Evolutionary conservation across 2,329 filamentous ascomycete genomes (phyloP).

Genomic region (Phaeosphaeria sp.): DNA sequence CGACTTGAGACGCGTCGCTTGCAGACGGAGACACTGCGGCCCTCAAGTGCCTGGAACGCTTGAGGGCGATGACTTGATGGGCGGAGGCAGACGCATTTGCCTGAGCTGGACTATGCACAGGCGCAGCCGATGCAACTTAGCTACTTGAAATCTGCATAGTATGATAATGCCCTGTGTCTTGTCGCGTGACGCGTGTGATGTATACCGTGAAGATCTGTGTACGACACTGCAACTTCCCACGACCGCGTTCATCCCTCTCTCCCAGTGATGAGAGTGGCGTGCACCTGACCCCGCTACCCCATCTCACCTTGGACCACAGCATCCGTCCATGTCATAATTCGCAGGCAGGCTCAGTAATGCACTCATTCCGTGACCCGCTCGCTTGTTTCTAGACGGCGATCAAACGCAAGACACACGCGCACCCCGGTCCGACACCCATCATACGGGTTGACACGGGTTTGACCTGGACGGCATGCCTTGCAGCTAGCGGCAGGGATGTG

Average conservation of each 20-base stretch:
- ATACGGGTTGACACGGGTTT: neutral
- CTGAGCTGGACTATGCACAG: neutral
- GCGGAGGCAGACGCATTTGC: neutral
- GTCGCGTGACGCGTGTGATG: neutral
- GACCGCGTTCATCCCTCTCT: neutral
- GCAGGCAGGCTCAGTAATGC: neutral
- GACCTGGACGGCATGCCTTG: neutral
- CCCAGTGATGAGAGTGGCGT: neutral
- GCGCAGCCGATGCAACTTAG: no score
- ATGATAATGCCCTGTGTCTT: neutral
- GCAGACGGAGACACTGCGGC: slow-evolving; percentile 19
- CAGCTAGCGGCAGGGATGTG: neutral
- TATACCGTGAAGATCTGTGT: neutral
- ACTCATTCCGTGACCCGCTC: slow-evolving; percentile 9
- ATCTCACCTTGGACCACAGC: neutral
- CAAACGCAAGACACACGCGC: slow-evolving; percentile 24
- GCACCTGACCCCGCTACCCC: neutral
- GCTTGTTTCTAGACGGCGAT: slow-evolving; percentile 37
- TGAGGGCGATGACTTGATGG: neutral
- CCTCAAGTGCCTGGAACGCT: slow-evolving; percentile 7
- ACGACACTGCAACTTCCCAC: neutral
- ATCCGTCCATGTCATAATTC: neutral
- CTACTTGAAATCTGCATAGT: no score
- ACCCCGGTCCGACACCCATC: neutral
- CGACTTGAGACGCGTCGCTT: slow-evolving; percentile 21